phyloP scores from a whole-genome alignment of 2,329 filamentous ascomycete species.

The Microdochium trichocladiopsis region DNA sequence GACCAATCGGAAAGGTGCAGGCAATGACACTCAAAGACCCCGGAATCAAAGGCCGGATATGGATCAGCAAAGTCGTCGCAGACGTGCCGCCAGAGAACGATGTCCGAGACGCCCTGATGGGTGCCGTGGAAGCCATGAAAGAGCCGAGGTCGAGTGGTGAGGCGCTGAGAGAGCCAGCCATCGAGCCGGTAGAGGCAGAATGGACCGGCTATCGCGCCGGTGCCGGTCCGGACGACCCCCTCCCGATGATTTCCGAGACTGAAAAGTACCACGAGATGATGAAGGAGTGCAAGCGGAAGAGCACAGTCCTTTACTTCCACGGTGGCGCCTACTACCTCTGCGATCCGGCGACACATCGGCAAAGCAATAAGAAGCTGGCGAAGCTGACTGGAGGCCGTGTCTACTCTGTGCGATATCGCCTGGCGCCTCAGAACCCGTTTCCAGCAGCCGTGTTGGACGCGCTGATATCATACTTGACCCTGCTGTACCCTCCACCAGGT shows the following conservation, averaged over 20 bases:
- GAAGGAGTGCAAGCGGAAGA: constrained; percentile 55
- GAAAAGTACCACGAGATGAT: constrained; percentile 62
- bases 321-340: constrained; percentile 69
- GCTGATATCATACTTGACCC: constrained; percentile 62
- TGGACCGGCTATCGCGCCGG: constrained; percentile 65
- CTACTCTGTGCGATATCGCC: constrained; percentile 67
- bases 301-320: constrained; percentile 68
- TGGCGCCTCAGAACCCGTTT: constrained; percentile 70
- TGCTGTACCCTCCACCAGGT: constrained; percentile 64
- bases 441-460: constrained; percentile 68
- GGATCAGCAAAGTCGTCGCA: constrained; percentile 67
- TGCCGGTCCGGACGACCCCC: constrained; percentile 38
- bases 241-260: constrained; percentile 51
- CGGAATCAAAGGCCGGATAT: constrained; percentile 68
- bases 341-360: constrained; percentile 62
- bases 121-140: constrained; percentile 48
- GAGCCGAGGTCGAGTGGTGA: constrained; percentile 19
- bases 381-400: constrained; percentile 60
- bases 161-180: constrained; percentile 36
- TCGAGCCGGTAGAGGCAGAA: constrained; percentile 58
- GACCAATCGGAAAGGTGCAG: constrained; percentile 57
- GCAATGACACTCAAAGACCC: constrained; percentile 19
- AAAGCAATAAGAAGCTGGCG: constrained; percentile 51
- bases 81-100: constrained; percentile 50
- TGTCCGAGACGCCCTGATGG: constrained; percentile 49